These are phyloP conservation scores for Fusarium luffae DNA, from an alignment of 2,329 filamentous ascomycete species.

Conservation along the genomic window DNA sequence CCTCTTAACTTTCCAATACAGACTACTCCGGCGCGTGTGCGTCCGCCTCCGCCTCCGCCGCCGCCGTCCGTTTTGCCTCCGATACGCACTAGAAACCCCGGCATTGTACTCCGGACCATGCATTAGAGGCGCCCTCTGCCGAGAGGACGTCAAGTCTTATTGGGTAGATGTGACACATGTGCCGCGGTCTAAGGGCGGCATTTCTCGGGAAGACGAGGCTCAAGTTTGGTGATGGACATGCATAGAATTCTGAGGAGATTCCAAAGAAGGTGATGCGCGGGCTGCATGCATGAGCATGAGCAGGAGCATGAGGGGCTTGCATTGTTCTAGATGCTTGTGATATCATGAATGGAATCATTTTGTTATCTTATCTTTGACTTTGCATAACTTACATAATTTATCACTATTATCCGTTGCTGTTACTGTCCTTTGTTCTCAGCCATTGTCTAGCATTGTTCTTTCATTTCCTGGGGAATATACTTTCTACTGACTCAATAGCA, in stretches of 20 bases:
- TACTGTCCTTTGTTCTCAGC: no score
- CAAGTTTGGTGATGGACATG: slow-evolving; percentile 1
- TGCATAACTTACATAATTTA: not conserved
- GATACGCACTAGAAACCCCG: not conserved
- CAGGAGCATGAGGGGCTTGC: slow-evolving; percentile 1
- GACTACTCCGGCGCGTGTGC: slow-evolving; percentile 8
- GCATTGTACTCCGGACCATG: slow-evolving; percentile 19
- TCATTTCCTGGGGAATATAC: not conserved
- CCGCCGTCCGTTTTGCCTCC: slow-evolving; percentile 20
- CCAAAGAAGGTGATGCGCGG: slow-evolving; percentile 7
- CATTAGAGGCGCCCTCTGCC: slow-evolving; percentile 25
- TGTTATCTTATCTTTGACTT: not conserved
- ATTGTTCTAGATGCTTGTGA: slow-evolving; percentile 20
- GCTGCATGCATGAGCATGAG: slow-evolving; percentile 12
- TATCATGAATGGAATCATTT: slow-evolving; percentile 27
- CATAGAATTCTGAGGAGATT: slow-evolving; percentile 17
- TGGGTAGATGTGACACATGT: slow-evolving; percentile 13
- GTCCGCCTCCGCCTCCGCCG: slow-evolving; percentile 7
- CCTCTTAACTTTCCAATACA: not conserved
- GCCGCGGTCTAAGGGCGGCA: slow-evolving; percentile 29
- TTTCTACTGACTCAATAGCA: not conserved
- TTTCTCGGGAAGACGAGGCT: slow-evolving; percentile 40
- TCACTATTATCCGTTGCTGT: not conserved
- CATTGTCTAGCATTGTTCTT: not conserved
- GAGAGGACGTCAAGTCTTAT: not conserved